Percentiles rank a stretch among this genome's conserved stretches.
Conservation (phyloP, 805 yeast species). For the Zygoascus flipseniorum region DNA sequence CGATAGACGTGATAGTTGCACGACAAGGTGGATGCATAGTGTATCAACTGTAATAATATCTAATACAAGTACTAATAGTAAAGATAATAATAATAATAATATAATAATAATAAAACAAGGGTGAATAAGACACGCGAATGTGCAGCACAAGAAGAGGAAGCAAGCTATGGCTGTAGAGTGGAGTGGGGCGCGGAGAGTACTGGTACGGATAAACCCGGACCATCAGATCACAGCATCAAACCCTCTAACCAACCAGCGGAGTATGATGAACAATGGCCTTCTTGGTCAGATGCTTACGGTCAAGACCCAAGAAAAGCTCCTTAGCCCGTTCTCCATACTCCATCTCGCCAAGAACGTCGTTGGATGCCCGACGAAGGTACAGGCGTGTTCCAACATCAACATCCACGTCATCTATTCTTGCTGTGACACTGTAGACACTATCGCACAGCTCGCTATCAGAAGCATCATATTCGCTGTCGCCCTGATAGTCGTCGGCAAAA, state of each 20-base stretch:
- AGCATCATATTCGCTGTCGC: slow-evolving; percentile 15
- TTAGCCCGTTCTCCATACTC: slow-evolving; percentile 15
- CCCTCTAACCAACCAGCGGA: neutral
- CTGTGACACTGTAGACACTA: neutral
- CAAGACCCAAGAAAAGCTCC: neutral
- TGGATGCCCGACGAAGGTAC: slow-evolving; percentile 5
- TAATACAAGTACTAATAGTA: neutral
- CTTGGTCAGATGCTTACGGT: neutral
- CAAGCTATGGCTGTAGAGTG: too few species aligned
- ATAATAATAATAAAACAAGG: too few species aligned
- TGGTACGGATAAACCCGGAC: neutral
- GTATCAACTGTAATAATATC: too few species aligned
- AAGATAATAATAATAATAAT: neutral
- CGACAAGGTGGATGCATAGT: too few species aligned
- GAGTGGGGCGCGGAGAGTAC: too few species aligned
- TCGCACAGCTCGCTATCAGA: slow-evolving; percentile 14
- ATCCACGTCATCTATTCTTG: neutral
- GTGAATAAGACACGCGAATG: too few species aligned
- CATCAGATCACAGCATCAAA: neutral
- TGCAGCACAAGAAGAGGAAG: too few species aligned
- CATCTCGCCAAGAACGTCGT: slow-evolving; percentile 10
- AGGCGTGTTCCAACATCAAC: neutral
- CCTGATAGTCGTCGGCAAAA: slow-evolving; percentile 7
- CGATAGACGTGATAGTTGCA: too few species aligned
- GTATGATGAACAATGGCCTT: neutral